Evolutionary conservation across 495 filamentous ascomycete species (phyloP).

Genomic region (Penicillium canariense): DNA sequence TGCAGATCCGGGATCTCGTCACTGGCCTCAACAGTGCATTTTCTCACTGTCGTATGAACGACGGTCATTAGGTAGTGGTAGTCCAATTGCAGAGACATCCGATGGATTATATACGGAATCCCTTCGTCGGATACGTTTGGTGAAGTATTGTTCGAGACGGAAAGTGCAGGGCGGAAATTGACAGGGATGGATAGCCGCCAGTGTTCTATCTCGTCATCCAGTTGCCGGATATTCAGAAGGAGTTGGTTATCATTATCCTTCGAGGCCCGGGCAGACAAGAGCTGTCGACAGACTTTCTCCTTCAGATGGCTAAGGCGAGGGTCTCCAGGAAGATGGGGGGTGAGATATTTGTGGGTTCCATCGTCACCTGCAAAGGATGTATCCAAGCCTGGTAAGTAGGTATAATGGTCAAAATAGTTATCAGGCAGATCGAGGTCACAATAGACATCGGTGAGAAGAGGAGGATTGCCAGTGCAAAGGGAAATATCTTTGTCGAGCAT

Average conservation of each 20-base stretch:
- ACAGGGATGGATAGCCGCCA: conserved; percentile 18
- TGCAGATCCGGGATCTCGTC: conserved; percentile 14
- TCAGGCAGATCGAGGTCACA: conserved; percentile 28
- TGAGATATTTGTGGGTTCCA: neutral
- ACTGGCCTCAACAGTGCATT: conserved; percentile 7
- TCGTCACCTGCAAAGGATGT: neutral
- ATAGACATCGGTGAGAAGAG: conserved; percentile 21
- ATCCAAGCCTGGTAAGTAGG: neutral
- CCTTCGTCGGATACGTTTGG: neutral
- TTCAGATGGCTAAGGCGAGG: conserved; percentile 11
- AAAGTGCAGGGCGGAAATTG: conserved; percentile 15
- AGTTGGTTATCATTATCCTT: conserved; percentile 13
- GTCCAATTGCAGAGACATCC: conserved; percentile 15
- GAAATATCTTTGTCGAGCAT: conserved; percentile 31
- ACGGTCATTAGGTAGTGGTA: conserved; percentile 18
- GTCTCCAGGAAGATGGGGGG: conserved; percentile 11
- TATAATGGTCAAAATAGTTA: neutral
- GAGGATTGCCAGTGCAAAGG: conserved; percentile 26
- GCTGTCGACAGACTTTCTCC: conserved; percentile 12
- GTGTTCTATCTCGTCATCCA: conserved; percentile 20
- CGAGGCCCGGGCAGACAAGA: conserved; percentile 13
- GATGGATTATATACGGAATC: neutral
- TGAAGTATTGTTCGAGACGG: conserved; percentile 7
- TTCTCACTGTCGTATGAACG: conserved; percentile 21
- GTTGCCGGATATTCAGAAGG: conserved; percentile 13